Conservation (phyloP, 176 grass and related monocot genomes). For the Dactylis glomerata region DNA sequence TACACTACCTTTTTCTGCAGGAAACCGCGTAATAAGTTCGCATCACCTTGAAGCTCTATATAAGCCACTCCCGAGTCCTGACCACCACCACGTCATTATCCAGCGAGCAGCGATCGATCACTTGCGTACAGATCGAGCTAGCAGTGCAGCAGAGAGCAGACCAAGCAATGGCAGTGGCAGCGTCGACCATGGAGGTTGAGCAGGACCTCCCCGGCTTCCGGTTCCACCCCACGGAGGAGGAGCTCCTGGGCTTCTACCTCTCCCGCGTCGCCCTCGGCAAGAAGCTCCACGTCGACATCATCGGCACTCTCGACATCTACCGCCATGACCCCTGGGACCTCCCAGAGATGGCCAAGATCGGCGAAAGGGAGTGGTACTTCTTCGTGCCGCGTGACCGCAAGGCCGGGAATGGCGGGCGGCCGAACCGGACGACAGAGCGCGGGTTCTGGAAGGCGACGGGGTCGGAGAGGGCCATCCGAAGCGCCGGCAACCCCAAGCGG, state of each 20-base stretch:
- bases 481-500: conserved; percentile 33
- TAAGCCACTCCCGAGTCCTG: neutral
- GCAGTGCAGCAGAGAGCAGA: neutral
- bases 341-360: conserved; percentile 82
- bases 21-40: conserved; percentile 39
- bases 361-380: conserved; percentile 98
- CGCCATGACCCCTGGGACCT: conserved; percentile 84
- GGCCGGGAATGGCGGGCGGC: conserved; percentile 62
- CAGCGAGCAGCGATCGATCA: neutral
- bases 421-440: conserved; percentile 77
- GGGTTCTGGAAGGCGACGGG: conserved; percentile 98
- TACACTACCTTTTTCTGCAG: neutral
- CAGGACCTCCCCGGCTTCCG: conserved; percentile 79
- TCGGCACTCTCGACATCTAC: conserved; percentile 78
- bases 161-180: neutral
- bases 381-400: conserved; percentile 73
- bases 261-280: conserved; percentile 41
- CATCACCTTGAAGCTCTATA: neutral
- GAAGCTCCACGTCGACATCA: conserved; percentile 80
- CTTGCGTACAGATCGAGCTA: neutral
- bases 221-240: conserved; percentile 92
- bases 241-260: conserved; percentile 90
- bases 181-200: conserved; percentile 31
- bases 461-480: conserved; percentile 57
- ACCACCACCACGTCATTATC: neutral